Percentiles rank a stretch among this genome's conserved stretches.
phyloP scores from a whole-genome alignment of 148 eudicot genomes.

The Nepenthes gracilis region DNA sequence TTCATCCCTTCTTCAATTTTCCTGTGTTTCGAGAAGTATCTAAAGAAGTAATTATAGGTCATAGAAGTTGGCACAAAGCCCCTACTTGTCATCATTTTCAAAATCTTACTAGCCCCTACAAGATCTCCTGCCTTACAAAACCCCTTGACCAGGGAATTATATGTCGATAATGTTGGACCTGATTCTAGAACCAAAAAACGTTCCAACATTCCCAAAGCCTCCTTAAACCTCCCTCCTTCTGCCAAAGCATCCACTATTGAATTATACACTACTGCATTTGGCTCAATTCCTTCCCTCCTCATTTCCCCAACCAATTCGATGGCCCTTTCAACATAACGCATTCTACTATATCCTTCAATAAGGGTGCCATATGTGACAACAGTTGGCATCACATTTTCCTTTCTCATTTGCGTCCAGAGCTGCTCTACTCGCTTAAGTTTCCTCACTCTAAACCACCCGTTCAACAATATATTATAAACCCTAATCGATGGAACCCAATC shows the following conservation, averaged over 20 bases:
- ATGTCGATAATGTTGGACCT: conserved; percentile 58
- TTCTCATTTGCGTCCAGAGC: conserved; percentile 45
- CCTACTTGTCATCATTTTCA: conserved; percentile 61
- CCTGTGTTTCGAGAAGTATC: conserved; percentile 33
- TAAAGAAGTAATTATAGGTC: conserved; percentile 60
- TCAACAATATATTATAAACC: conserved; percentile 46
- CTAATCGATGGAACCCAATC: conserved; percentile 41
- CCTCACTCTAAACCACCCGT: conserved; percentile 51
- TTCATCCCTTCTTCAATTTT: conserved; percentile 44
- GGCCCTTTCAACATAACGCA: conserved; percentile 47
- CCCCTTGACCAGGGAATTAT: conserved; percentile 63
- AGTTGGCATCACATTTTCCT: conserved; percentile 28
- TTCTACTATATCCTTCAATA: conserved; percentile 56
- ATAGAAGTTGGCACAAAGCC: conserved; percentile 46
- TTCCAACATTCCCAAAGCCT: conserved; percentile 69
- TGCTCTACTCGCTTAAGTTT: conserved; percentile 31
- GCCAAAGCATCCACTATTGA: conserved; percentile 58
- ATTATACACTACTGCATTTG: conserved; percentile 46
- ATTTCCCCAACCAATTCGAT: conserved; percentile 49
- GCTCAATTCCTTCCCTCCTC: conserved; percentile 41
- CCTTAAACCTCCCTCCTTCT: conserved; percentile 51
- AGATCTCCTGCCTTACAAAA: conserved; percentile 75
- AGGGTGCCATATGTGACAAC: conserved; percentile 57
- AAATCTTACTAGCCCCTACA: conserved; percentile 52
- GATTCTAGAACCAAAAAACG: conserved; percentile 47